Evolutionary conservation across 192 early-diverging fungal genomes (phyloP).

Genomic region (Entomortierella parvispora): DNA sequence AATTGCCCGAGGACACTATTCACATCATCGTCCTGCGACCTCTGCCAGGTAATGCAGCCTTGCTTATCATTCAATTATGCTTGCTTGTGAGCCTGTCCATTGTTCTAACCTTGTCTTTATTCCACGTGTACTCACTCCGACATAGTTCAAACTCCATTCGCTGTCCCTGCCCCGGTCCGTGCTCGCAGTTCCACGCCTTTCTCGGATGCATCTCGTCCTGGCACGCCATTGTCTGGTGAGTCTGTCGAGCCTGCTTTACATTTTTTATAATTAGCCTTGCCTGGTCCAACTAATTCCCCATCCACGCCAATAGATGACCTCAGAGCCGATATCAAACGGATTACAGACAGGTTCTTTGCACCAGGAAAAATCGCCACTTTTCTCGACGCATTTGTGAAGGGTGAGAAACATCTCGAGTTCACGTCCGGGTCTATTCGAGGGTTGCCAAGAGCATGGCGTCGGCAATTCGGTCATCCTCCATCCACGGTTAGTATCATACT

Average conservation of each 20-base stretch:
- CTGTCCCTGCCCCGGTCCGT: slow-evolving; percentile 3
- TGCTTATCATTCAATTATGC: too few relatives aligned
- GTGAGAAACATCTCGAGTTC: too few relatives aligned
- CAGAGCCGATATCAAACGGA: neutral
- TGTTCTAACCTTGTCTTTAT: too few relatives aligned
- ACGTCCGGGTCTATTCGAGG: too few relatives aligned
- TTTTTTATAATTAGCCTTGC: neutral
- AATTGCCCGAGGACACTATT: neutral
- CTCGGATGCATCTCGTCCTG: neutral
- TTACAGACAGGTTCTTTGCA: neutral
- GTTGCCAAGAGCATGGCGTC: too few relatives aligned
- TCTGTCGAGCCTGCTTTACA: neutral
- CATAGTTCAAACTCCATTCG: neutral
- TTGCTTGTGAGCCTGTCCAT: too few relatives aligned
- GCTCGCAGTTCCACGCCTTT: slow-evolving; percentile 8
- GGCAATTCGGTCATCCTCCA: too few relatives aligned
- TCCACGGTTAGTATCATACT: too few relatives aligned
- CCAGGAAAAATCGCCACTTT: neutral
- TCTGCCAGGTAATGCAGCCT: neutral
- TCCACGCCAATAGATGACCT: neutral
- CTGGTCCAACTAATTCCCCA: neutral
- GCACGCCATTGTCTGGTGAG: neutral
- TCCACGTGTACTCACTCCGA: too few relatives aligned
- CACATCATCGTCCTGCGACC: slow-evolving; percentile 3
- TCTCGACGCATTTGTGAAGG: neutral